phyloP scores from a whole-genome alignment of 805 yeast genomes.

The Teunomyces kruisii region DNA sequence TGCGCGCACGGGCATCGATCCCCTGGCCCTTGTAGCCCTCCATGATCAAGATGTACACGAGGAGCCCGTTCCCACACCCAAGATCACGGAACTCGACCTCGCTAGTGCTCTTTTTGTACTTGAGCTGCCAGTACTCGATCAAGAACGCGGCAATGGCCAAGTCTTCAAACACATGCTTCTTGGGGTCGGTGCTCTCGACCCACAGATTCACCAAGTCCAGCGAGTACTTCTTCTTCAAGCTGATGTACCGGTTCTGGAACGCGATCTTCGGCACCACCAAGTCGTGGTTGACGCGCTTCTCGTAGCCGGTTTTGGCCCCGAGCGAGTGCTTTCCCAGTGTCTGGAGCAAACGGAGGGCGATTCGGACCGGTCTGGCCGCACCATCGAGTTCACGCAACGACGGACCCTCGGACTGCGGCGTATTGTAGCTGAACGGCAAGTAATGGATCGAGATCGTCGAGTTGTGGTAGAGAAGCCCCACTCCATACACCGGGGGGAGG shows the following conservation, averaged over 20 bases:
- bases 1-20: conserved; percentile 84
- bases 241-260: conserved; percentile 80
- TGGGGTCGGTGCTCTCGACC: conserved; percentile 94
- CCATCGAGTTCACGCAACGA: conserved; percentile 35
- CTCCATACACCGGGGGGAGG: conserved; percentile 80
- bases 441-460: conserved; percentile 69
- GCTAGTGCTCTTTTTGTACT: conserved; percentile 33
- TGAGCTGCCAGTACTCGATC: conserved; percentile 75
- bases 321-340: conserved; percentile 81
- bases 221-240: conserved; percentile 80
- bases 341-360: conserved; percentile 74
- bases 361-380: conserved; percentile 69
- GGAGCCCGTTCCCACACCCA: conserved; percentile 93
- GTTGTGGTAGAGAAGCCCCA: conserved; percentile 60
- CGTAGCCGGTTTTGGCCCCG: conserved; percentile 83
- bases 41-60: conserved; percentile 68
- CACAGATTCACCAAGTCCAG: conserved; percentile 72
- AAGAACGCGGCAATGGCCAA: conserved; percentile 93
- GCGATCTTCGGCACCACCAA: conserved; percentile 75
- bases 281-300: conserved; percentile 87
- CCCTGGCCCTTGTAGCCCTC: conserved; percentile 88
- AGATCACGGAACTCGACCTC: conserved; percentile 77
- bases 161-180: conserved; percentile 95
- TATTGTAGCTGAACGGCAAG: conserved; percentile 51
- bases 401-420: conserved; percentile 14